Percentiles rank a stretch among this genome's conserved stretches.
These are phyloP conservation scores for Vicia villosa DNA, from an alignment of 306 rosid species.

Conservation along the genomic window DNA sequence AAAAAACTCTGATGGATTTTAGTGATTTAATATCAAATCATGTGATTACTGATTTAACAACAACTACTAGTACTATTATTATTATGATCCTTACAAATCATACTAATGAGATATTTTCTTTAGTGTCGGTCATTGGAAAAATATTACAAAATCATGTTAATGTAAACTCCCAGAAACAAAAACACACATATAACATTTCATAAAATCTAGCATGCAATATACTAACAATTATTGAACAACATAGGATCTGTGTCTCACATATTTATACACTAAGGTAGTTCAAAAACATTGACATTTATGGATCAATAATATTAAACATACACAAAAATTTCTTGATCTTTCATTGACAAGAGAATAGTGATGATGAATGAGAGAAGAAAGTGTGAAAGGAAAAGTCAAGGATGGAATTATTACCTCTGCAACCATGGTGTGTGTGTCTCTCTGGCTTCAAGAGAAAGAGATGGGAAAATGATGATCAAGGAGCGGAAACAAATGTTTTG, in stretches of 20 bases:
- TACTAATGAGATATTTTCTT: slow-evolving; percentile 19
- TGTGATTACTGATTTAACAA: not conserved
- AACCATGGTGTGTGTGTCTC: slow-evolving; percentile 46
- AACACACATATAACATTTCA: slow-evolving; percentile 18
- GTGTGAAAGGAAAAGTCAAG: slow-evolving; percentile 30
- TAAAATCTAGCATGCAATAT: slow-evolving; percentile 29
- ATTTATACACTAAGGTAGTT: no score
- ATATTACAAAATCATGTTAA: slow-evolving; percentile 5
- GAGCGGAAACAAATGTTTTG: slow-evolving; percentile 24
- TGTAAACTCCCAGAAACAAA: slow-evolving; percentile 22
- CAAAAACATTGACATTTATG: no score
- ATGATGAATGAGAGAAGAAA: slow-evolving; percentile 30
- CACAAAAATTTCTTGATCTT: no score
- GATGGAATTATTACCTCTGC: slow-evolving; percentile 52
- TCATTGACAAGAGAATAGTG: not conserved
- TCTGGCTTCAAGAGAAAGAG: slow-evolving; percentile 37
- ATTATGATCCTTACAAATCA: slow-evolving; percentile 20
- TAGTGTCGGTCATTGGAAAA: not conserved
- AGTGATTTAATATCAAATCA: not conserved
- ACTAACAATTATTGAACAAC: no score
- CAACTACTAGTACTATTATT: not conserved
- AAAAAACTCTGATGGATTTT: not conserved
- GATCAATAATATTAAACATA: no score
- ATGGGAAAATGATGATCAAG: slow-evolving; percentile 39
- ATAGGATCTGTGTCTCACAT: not conserved